A percentile compares a stretch with the other conserved stretches of the same genome.
phyloP scores from a whole-genome alignment of 208 protist species.

The Leishmania braziliensis region DNA sequence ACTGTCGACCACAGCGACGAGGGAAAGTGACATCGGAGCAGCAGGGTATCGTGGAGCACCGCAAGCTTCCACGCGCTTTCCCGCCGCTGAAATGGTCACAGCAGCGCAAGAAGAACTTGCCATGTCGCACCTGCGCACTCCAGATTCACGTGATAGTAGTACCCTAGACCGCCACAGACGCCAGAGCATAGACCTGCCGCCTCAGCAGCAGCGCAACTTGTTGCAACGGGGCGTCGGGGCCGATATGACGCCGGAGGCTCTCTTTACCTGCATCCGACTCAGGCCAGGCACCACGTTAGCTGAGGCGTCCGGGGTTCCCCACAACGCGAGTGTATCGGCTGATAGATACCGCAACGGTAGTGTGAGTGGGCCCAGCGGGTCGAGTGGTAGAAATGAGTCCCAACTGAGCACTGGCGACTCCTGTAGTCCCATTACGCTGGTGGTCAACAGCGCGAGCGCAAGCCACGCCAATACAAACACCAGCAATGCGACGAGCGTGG shows the following conservation, averaged over 20 bases:
- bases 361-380: not conserved
- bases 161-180: not conserved
- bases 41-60: not conserved
- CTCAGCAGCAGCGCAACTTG: not conserved
- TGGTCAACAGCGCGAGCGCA: not conserved
- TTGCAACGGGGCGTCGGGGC: not conserved
- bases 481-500: not conserved
- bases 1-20: not conserved
- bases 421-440: not conserved
- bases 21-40: not conserved
- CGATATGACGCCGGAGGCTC: not conserved
- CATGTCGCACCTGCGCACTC: not conserved
- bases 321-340: not conserved
- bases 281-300: not conserved
- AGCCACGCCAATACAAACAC: not conserved
- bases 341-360: not conserved
- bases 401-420: not conserved
- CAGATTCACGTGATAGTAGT: not conserved
- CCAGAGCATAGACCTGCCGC: not conserved
- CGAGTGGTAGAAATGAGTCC: not conserved
- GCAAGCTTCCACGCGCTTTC: not conserved
- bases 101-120: not conserved
- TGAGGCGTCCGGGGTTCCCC: not conserved
- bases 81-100: not conserved
- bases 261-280: not conserved